Evolutionary conservation across 2,329 filamentous ascomycete species (phyloP).

Genomic region (Arachnopeziza araneosa): DNA sequence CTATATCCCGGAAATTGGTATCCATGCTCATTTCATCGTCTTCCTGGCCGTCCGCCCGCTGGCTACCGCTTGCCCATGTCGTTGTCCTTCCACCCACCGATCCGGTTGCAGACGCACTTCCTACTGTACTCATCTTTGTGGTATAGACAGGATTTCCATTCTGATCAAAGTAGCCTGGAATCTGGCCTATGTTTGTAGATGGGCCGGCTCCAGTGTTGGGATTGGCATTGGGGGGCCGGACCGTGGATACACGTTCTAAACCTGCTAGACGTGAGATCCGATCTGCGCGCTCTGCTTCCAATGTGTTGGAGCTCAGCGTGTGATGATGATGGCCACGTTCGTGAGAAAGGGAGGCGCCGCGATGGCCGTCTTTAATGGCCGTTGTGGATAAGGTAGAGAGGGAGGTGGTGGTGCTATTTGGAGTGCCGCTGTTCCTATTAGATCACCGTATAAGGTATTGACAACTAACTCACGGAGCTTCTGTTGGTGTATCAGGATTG

Average conservation of each 20-base stretch:
- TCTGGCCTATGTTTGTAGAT: conserved; percentile 28
- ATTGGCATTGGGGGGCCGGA: conserved; percentile 42
- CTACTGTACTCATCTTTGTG: conserved; percentile 84
- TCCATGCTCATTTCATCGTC: conserved; percentile 63
- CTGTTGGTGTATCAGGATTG: conserved; percentile 79
- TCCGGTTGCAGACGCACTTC: conserved; percentile 81
- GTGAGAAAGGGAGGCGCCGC: conserved; percentile 63
- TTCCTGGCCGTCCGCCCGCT: conserved; percentile 46
- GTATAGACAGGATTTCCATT: conserved; percentile 59
- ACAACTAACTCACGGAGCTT: conserved; percentile 66
- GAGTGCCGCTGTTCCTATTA: conserved; percentile 64
- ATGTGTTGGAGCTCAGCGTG: conserved; percentile 61
- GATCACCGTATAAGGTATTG: background rate
- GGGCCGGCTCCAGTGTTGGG: conserved; percentile 26
- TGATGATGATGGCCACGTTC: conserved; percentile 52
- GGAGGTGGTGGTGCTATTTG: conserved; percentile 86
- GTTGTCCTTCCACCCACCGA: conserved; percentile 60
- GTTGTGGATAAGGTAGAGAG: conserved; percentile 89
- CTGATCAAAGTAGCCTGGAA: conserved; percentile 74
- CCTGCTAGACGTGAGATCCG: conserved; percentile 91
- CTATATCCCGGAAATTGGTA: conserved; percentile 46
- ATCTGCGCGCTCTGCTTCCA: conserved; percentile 88
- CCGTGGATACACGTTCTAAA: conserved; percentile 80
- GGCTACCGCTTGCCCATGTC: conserved; percentile 60
- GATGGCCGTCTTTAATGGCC: conserved; percentile 93